Evolutionary conservation across 768 basidiomycete species (phyloP).

Genomic region (Rhizopogon roseolus): DNA sequence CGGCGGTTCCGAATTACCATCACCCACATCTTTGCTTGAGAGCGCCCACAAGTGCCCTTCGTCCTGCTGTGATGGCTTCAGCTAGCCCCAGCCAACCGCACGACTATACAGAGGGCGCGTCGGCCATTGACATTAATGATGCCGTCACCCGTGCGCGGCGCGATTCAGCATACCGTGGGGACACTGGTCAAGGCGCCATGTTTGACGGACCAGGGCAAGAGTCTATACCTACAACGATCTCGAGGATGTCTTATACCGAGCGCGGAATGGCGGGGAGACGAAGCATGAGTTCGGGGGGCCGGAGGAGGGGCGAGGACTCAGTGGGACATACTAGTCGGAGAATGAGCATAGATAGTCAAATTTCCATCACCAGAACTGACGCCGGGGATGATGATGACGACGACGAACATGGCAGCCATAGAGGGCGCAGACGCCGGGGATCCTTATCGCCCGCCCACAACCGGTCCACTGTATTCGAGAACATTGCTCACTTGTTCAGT

Average conservation of each 20-base stretch:
- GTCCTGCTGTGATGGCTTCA: slow-evolving; percentile 11
- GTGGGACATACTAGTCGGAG: slow-evolving; percentile 29
- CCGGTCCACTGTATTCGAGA: slow-evolving; percentile 50
- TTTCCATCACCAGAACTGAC: slow-evolving; percentile 32
- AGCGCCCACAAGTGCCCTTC: background rate
- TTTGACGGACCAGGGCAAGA: slow-evolving; percentile 68
- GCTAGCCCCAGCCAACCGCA: slow-evolving; percentile 14
- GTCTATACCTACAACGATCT: slow-evolving; percentile 73
- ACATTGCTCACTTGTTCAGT: slow-evolving; percentile 64
- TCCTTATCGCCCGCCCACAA: slow-evolving; percentile 32
- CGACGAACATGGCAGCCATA: slow-evolving; percentile 22
- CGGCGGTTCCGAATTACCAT: too few relatives aligned
- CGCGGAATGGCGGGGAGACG: slow-evolving; percentile 36
- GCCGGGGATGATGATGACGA: slow-evolving; percentile 32
- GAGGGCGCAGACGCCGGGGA: slow-evolving; percentile 29
- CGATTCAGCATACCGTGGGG: slow-evolving; percentile 59
- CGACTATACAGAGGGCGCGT: slow-evolving; percentile 89
- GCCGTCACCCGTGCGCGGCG: slow-evolving; percentile 57
- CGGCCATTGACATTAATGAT: slow-evolving; percentile 63
- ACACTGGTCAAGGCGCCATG: slow-evolving; percentile 59
- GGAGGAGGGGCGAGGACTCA: slow-evolving; percentile 48
- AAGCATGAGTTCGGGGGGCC: slow-evolving; percentile 44
- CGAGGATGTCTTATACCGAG: slow-evolving; percentile 69
- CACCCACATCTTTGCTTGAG: too few relatives aligned
- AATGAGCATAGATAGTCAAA: slow-evolving; percentile 37